Base-by-base conservation (phyloP, 2,329 filamentous ascomycete species). In the Mollisiaceae sp. region DNA sequence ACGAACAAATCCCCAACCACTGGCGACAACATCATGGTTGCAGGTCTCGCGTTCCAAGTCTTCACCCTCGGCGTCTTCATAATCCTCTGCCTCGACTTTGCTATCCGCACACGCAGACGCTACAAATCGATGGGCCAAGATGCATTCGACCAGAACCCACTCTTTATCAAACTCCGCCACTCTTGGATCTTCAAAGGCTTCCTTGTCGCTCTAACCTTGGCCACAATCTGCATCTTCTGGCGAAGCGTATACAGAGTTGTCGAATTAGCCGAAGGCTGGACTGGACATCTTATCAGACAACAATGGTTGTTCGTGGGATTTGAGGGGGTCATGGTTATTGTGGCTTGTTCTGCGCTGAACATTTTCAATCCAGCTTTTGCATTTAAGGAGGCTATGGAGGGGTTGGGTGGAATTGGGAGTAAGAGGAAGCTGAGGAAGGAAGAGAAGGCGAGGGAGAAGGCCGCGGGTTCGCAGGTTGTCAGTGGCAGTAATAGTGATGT, bases 21-120 rank as follows among this genome's bases (percentile, higher is more conserved):
- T 0, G 88, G 86, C n/a, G 82, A 84, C 67, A 79, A 89, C 73
- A 83, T 90, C 77, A 88, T 88, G 82, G 81, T 91, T n/a, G 86
- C 86, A 4, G 89, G 89, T 38, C 82, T 90, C 0, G 75, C 81
- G 20, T 86, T 85, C 74, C 88, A 91, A 71, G 87, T 89, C 52
- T 76, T 82, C 65, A 86, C 85, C 5, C 79, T 89, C 41, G 68
- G 81, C 50, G 71, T 80, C 18, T 74, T 82, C 63, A 91, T 90
- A 79, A 82, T 84, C 12, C 62, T 67, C 38, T 73, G 72, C 35
- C 24, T 64, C 47, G 72, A 74, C 38, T 74, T 73, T 15, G 69
- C 67, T 9, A 43, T 70, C 15, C 69, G 71, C 12, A 71, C 71
- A 1, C 60, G 61, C 36, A 61, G 56, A 9, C 76, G 79, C 63